These are phyloP conservation scores for Boletales sp. DNA, from an alignment of 768 basidiomycete species.

Conservation along the genomic window DNA sequence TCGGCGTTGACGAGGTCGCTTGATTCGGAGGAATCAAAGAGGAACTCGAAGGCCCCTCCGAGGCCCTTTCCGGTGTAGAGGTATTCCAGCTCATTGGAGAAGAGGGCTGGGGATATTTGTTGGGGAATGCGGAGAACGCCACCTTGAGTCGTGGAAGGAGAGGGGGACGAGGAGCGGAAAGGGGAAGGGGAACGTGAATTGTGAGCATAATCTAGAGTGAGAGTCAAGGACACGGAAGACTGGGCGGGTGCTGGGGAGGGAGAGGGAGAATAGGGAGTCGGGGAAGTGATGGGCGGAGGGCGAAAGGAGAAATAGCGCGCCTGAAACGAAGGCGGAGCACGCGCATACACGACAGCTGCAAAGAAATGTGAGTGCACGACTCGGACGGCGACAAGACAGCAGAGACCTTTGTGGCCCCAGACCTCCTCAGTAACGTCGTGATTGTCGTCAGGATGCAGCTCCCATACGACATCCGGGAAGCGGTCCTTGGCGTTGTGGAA, in stretches of 20 bases:
- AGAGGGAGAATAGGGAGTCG: slow-evolving; percentile 46
- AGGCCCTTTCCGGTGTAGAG: slow-evolving; percentile 91
- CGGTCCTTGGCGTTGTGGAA: slow-evolving; percentile 84
- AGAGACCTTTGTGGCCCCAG: slow-evolving; percentile 95
- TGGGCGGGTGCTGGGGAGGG: slow-evolving; percentile 51
- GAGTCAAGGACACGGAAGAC: slow-evolving; percentile 57
- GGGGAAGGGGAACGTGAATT: slow-evolving; percentile 47
- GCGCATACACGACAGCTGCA: slow-evolving; percentile 88
- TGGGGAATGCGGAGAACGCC: slow-evolving; percentile 61
- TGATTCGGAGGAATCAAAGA: slow-evolving; percentile 60
- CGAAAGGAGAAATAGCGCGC: slow-evolving; percentile 81
- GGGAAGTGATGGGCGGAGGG: slow-evolving; percentile 51
- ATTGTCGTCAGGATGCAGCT: slow-evolving; percentile 51
- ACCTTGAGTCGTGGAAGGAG: slow-evolving; percentile 39
- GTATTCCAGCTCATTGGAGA: slow-evolving; percentile 89
- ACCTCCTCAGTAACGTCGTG: slow-evolving; percentile 57
- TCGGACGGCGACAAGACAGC: slow-evolving; percentile 13
- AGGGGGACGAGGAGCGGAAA: slow-evolving; percentile 42
- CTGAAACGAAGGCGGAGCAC: slow-evolving; percentile 91
- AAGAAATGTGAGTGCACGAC: not conserved
- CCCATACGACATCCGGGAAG: slow-evolving; percentile 98
- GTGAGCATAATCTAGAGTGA: slow-evolving; percentile 40
- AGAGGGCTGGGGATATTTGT: slow-evolving; percentile 72
- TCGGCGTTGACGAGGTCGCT: slow-evolving; percentile 44
- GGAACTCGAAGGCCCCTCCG: slow-evolving; percentile 83